phyloP scores from a whole-genome alignment of 176 grass and related monocot species.

The Musa acuminata region DNA sequence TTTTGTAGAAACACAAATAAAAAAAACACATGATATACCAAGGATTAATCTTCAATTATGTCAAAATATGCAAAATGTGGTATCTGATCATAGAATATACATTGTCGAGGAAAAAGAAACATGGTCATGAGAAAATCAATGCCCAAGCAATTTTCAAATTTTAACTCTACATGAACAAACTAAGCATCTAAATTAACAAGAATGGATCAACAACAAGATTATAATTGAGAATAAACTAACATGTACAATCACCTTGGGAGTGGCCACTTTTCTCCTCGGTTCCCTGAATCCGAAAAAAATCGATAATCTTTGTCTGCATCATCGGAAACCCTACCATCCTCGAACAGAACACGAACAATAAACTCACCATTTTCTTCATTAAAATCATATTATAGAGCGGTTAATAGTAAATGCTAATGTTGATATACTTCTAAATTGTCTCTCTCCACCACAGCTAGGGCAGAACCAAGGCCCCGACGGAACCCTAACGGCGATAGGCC shows the following conservation, averaged over 20 bases:
- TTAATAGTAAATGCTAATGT: background rate
- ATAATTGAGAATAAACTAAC: background rate
- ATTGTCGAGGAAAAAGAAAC: too few relatives aligned
- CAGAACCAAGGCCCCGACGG: constrained; percentile 67
- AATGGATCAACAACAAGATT: background rate
- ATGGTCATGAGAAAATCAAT: too few relatives aligned
- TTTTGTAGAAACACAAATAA: too few relatives aligned
- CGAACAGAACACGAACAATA: constrained; percentile 7
- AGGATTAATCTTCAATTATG: too few relatives aligned
- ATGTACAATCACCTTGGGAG: constrained; percentile 47
- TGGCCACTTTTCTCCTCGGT: constrained; percentile 27
- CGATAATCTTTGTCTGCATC: constrained; percentile 77
- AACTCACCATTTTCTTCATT: background rate
- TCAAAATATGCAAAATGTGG: too few relatives aligned
- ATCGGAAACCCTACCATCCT: constrained; percentile 47
- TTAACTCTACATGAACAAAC: background rate
- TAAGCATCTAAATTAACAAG: background rate
- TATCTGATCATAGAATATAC: too few relatives aligned
- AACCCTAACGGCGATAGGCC: constrained; percentile 68
- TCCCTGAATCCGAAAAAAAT: constrained; percentile 90
- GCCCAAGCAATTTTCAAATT: too few relatives aligned
- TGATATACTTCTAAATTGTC: constrained; percentile 36
- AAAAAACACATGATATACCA: too few relatives aligned
- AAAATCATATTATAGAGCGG: background rate
- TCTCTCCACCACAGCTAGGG: constrained; percentile 40